Percentiles rank a stretch among this genome's conserved stretches.
These are phyloP conservation scores for Gynochthodes officinalis DNA, from an alignment of 257 asterid genomes.

Conservation along the genomic window DNA sequence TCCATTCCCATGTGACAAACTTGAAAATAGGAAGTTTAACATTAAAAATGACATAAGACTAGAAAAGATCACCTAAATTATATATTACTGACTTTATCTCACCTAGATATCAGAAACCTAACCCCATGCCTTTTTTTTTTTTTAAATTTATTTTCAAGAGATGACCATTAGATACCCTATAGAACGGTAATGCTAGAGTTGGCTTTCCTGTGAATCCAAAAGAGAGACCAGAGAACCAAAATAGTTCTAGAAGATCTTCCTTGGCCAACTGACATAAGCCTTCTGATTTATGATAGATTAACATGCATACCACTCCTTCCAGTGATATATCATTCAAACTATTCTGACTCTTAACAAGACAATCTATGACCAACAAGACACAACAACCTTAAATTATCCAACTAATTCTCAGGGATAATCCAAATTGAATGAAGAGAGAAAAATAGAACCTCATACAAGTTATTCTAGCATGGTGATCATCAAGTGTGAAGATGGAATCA, in stretches of 20 bases:
- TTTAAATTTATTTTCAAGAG: too few relatives aligned
- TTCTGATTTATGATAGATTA: too few relatives aligned
- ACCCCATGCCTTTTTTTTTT: neutral
- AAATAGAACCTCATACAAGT: conserved; percentile 62
- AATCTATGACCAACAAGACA: neutral
- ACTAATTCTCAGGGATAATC: neutral
- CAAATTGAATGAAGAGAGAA: conserved; percentile 4
- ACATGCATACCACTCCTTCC: neutral
- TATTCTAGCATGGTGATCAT: conserved; percentile 63
- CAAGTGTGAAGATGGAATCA: conserved; percentile 22
- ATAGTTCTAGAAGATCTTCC: neutral
- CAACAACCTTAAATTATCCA: neutral
- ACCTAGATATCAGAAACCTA: neutral
- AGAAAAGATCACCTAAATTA: neutral
- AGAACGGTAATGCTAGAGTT: neutral
- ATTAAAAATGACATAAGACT: neutral
- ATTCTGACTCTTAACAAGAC: neutral
- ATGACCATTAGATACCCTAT: neutral
- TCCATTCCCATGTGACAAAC: too few relatives aligned
- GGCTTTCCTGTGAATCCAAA: neutral
- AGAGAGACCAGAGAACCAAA: neutral
- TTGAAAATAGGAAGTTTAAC: neutral
- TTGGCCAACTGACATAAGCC: neutral
- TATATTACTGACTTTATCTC: neutral
- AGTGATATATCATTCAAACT: neutral